phyloP scores from a whole-genome alignment of 192 early-diverging fungal genomes.

The Gamsiella multidivaricata region DNA sequence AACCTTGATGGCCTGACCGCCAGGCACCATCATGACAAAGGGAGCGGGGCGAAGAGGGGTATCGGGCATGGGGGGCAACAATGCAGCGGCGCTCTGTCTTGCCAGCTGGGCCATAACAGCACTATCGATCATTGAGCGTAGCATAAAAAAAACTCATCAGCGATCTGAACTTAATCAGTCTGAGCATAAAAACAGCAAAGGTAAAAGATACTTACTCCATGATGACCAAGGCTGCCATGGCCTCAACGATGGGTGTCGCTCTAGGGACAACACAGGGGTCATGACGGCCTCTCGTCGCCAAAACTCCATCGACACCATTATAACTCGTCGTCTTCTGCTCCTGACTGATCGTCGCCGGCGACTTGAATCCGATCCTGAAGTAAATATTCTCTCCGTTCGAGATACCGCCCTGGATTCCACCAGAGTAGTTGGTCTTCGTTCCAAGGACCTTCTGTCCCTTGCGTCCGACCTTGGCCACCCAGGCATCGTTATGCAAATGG shows the following conservation, averaged over 20 bases:
- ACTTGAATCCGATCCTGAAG: conserved; percentile 98
- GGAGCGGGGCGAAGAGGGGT: conserved; percentile 48
- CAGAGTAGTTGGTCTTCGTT: conserved; percentile 94
- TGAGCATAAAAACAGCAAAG: not conserved
- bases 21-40: conserved; percentile 47
- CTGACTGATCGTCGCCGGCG: conserved; percentile 94
- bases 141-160: not conserved
- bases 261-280: conserved; percentile 97
- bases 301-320: conserved; percentile 79
- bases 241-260: conserved; percentile 97
- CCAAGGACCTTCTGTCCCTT: conserved; percentile 65
- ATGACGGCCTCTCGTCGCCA: conserved; percentile 94
- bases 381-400: conserved; percentile 96
- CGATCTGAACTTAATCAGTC: no score
- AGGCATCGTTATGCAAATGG: conserved; percentile 94
- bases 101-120: conserved; percentile 71
- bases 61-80: conserved; percentile 62
- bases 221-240: conserved; percentile 92
- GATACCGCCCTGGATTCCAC: conserved; percentile 98
- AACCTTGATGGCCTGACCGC: conserved; percentile 44
- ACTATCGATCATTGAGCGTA: conserved; percentile 55
- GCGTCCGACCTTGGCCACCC: conserved; percentile 70
- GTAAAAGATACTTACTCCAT: conserved; percentile 78
- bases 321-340: conserved; percentile 91
- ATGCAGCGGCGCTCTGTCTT: conserved; percentile 61